Evolutionary conservation across 441 rosid genomes (phyloP).

Genomic region (Erodium chrysanthum): DNA sequence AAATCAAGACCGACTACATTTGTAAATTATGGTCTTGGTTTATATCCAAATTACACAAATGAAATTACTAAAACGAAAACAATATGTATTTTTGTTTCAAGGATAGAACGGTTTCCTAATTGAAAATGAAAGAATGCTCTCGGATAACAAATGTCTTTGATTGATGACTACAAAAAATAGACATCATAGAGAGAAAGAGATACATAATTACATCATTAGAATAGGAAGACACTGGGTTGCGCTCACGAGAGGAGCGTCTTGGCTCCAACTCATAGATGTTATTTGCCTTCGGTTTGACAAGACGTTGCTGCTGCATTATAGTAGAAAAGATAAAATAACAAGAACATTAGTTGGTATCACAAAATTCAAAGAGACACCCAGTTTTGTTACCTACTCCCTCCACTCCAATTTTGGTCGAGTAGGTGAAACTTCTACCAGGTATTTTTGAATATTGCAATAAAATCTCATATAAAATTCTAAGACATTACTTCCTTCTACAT

Average conservation of each 20-base stretch:
- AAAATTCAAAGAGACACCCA: background rate
- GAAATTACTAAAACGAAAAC: too few species aligned
- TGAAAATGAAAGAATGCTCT: background rate
- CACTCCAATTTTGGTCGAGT: background rate
- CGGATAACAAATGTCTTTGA: background rate
- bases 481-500: background rate
- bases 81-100: background rate
- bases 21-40: too few species aligned
- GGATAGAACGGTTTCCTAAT: background rate
- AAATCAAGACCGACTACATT: too few species aligned
- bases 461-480: background rate
- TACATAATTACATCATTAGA: conserved; percentile 32
- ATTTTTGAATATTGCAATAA: too few species aligned
- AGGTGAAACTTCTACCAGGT: background rate
- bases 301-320: conserved; percentile 16
- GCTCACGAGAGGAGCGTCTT: conserved; percentile 48
- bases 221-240: conserved; percentile 27
- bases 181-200: background rate
- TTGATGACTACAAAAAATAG: background rate
- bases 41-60: too few species aligned
- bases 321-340: background rate
- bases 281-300: conserved; percentile 22
- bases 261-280: conserved; percentile 21
- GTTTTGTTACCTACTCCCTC: background rate
- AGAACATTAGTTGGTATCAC: background rate